Evolutionary conservation across 2,329 filamentous ascomycete genomes (phyloP).

Genomic region (Xylariales sp.): DNA sequence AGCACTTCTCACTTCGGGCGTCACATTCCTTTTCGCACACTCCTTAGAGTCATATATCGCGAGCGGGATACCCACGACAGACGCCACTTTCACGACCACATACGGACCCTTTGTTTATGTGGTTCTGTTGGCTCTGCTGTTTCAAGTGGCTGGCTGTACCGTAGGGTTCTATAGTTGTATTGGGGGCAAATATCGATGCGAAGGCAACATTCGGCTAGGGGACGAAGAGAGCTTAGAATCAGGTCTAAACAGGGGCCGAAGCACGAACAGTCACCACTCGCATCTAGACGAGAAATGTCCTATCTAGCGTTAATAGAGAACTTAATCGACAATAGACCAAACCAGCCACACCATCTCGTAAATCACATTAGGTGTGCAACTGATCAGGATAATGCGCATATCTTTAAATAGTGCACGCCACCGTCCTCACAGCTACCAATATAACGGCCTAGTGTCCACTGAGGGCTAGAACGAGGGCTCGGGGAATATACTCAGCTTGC

Average conservation of each 20-base stretch:
- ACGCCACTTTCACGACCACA: conserved; percentile 5
- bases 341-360: neutral
- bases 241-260: neutral
- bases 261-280: neutral
- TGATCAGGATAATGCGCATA: neutral
- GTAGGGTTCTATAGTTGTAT: conserved; percentile 37
- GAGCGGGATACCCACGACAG: neutral
- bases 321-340: neutral
- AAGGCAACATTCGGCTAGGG: conserved; percentile 16
- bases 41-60: conserved; percentile 16
- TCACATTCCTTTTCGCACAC: conserved; percentile 29
- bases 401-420: neutral
- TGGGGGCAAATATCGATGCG: conserved; percentile 36
- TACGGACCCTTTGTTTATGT: conserved; percentile 22
- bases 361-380: neutral
- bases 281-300: conserved; percentile 5
- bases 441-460: neutral
- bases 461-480: too few relatives aligned
- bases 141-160: conserved; percentile 24
- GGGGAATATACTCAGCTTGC: too few relatives aligned
- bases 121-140: neutral
- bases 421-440: neutral
- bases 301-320: neutral
- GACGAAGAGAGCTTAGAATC: neutral
- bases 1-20: conserved; percentile 21